Conservation (phyloP, 306 rosid species). For the Vigna reflexopilosa region DNA sequence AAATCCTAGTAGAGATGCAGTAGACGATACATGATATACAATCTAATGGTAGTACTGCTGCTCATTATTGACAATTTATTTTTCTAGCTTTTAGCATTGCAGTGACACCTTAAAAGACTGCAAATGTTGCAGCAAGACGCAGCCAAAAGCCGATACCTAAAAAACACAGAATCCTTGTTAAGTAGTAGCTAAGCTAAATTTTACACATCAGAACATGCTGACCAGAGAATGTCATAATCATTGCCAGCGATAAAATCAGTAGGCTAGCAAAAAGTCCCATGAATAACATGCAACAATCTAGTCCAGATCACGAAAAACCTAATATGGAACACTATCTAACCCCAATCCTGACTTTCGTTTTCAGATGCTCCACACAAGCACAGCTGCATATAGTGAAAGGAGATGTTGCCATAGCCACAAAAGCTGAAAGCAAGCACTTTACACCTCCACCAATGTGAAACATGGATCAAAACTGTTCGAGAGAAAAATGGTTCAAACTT, state of each 20-base stretch:
- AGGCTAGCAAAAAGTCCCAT: neutral
- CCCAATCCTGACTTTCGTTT: conserved; percentile 1
- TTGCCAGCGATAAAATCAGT: neutral
- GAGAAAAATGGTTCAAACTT: conserved; percentile 22
- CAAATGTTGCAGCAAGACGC: conserved; percentile 4
- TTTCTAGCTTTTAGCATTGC: conserved; percentile 15
- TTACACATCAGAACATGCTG: conserved; percentile 10
- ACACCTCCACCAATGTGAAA: conserved; percentile 22
- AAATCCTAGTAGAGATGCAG: no score
- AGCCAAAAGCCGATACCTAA: neutral
- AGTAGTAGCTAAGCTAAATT: conserved; percentile 31
- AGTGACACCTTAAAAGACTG: conserved; percentile 12
- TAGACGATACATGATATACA: neutral
- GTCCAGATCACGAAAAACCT: conserved; percentile 12
- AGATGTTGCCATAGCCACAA: conserved; percentile 1
- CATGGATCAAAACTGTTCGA: conserved; percentile 1
- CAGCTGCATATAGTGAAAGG: conserved; percentile 21
- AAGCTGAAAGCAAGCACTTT: conserved; percentile 26
- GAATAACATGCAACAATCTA: conserved; percentile 14
- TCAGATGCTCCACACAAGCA: conserved; percentile 27
- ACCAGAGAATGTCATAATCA: conserved; percentile 7
- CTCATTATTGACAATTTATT: neutral
- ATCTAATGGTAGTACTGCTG: neutral
- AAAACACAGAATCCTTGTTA: conserved; percentile 16
- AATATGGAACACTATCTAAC: conserved; percentile 16